Evolutionary conservation across 768 basidiomycete genomes (phyloP).

Genomic region (Pleurotus djamor): DNA sequence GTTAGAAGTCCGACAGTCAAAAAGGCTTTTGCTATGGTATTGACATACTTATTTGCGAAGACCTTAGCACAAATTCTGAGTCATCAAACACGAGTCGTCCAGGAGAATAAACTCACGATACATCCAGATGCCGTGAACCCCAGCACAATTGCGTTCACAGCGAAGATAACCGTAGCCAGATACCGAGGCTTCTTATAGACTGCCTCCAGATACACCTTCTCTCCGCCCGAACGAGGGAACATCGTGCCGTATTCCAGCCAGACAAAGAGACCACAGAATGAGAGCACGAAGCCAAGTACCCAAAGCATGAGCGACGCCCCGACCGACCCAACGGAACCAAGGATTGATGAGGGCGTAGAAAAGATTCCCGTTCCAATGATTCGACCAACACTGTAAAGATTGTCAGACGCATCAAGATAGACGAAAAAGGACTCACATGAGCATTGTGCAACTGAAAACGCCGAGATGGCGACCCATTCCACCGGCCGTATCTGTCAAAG

Average conservation of each 20-base stretch:
- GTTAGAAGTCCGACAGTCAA: background rate
- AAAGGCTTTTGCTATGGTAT: background rate
- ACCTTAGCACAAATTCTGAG: slow-evolving; percentile 15
- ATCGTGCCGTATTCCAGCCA: slow-evolving; percentile 66
- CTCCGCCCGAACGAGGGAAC: slow-evolving; percentile 61
- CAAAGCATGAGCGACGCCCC: slow-evolving; percentile 64
- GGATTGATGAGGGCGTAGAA: slow-evolving; percentile 59
- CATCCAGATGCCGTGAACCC: slow-evolving; percentile 38
- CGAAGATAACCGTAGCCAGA: slow-evolving; percentile 47
- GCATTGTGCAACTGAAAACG: slow-evolving; percentile 53
- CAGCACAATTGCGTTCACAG: slow-evolving; percentile 42
- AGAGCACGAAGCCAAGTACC: slow-evolving; percentile 59
- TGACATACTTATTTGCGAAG: slow-evolving; percentile 26
- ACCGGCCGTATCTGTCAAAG: slow-evolving; percentile 40
- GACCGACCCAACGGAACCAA: slow-evolving; percentile 52
- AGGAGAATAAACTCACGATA: slow-evolving; percentile 35
- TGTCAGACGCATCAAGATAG: background rate
- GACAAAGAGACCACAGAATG: slow-evolving; percentile 58
- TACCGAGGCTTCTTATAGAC: slow-evolving; percentile 46
- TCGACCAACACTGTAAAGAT: slow-evolving; percentile 40
- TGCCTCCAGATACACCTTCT: slow-evolving; percentile 62
- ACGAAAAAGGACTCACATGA: slow-evolving; percentile 32
- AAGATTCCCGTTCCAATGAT: slow-evolving; percentile 69
- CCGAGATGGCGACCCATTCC: slow-evolving; percentile 60
- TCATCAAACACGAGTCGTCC: slow-evolving; percentile 17